These are phyloP conservation scores for Alternaria sp. DNA, from an alignment of 2,329 filamentous ascomycete species.

Conservation along the genomic window DNA sequence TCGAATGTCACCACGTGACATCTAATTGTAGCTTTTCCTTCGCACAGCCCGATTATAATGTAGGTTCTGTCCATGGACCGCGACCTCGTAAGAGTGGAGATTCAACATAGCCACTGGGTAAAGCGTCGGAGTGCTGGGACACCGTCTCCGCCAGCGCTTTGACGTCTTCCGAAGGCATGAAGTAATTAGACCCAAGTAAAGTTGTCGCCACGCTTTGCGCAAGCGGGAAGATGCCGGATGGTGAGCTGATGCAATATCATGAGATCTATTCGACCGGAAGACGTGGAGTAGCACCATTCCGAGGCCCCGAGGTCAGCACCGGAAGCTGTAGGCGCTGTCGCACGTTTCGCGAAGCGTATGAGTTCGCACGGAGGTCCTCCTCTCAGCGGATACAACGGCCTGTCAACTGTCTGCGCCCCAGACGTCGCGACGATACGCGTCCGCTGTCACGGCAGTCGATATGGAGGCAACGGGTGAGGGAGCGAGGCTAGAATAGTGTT, in stretches of 20 bases:
- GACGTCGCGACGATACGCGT: slow-evolving; percentile 13
- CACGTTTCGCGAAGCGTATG: slow-evolving; percentile 6
- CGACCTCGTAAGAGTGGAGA: slow-evolving; percentile 3
- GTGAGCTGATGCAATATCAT: not conserved
- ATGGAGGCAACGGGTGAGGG: slow-evolving; percentile 6
- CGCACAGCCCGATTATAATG: not conserved
- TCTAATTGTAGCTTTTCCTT: not conserved
- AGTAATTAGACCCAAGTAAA: not conserved
- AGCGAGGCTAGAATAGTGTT: not conserved
- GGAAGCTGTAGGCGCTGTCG: not conserved
- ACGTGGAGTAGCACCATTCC: not conserved
- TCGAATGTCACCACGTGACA: not conserved
- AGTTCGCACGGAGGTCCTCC: slow-evolving; percentile 9
- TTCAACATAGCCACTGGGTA: slow-evolving; percentile 5
- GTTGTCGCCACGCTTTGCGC: not conserved
- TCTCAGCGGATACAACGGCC: slow-evolving; percentile 16
- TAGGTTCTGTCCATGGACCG: not conserved
- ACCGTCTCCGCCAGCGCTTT: not conserved
- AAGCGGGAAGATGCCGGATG: not conserved
- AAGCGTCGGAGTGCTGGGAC: slow-evolving; percentile 1
- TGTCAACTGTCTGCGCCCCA: slow-evolving; percentile 17
- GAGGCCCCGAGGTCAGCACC: slow-evolving; percentile 1
- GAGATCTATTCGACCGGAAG: not conserved
- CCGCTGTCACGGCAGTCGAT: slow-evolving; percentile 18
- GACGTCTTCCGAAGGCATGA: not conserved